These are phyloP conservation scores for Shiraia bambusicola DNA, from an alignment of 2,329 filamentous ascomycete genomes.

Conservation along the genomic window DNA sequence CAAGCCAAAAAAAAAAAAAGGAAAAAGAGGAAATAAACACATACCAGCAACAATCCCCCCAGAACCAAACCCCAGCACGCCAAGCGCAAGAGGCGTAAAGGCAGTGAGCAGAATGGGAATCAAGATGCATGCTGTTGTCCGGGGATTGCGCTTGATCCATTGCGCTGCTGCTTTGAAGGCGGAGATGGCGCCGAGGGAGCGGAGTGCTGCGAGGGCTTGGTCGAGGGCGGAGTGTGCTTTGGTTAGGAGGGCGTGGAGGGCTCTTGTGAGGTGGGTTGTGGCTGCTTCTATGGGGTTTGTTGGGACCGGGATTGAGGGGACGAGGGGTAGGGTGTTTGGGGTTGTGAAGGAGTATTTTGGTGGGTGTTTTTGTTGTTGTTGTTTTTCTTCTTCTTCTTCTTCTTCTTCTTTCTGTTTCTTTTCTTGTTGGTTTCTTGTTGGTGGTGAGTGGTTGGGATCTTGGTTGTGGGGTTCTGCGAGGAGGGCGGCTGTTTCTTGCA, in stretches of 20 bases:
- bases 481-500: too few species aligned
- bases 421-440: too few species aligned
- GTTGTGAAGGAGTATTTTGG: too few species aligned
- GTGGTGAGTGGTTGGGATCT: too few species aligned
- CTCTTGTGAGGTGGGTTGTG: background rate
- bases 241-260: background rate
- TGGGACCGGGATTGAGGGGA: background rate
- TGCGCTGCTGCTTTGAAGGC: background rate
- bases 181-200: background rate
- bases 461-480: too few species aligned
- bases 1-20: background rate
- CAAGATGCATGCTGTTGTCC: constrained; percentile 5
- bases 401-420: too few species aligned
- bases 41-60: constrained; percentile 5
- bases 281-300: background rate
- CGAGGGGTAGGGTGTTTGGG: too few species aligned
- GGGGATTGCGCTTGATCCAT: constrained; percentile 8
- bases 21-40: background rate
- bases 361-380: too few species aligned
- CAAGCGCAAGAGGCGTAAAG: constrained; percentile 3
- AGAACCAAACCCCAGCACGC: constrained; percentile 5
- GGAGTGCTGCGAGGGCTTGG: background rate
- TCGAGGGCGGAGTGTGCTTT: background rate
- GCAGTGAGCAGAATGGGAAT: constrained; percentile 4
- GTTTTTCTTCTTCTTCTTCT: too few species aligned